Evolutionary conservation across 352 stramenopile genomes (phyloP), one percentile per base, ranked within the genome.

Genomic region (Phytophthora fragariae): DNA sequence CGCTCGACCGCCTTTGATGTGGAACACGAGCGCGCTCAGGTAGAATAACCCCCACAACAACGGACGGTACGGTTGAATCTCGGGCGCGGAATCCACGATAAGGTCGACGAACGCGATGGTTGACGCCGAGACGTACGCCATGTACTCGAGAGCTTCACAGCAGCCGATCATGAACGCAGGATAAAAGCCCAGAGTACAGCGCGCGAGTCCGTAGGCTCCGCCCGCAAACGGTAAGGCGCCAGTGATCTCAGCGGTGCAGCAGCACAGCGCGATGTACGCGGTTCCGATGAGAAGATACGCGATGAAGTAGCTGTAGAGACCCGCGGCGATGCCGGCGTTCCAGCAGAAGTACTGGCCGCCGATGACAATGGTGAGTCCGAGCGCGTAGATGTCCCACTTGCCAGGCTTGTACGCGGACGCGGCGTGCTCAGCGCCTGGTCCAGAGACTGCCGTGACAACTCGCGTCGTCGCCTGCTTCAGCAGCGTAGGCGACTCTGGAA

Each of bases 281-380:
- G 57, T 64, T 7, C 64, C 68, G 7, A 84, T 82, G 15, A 90
- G 56, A 1, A 85, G 6, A 52, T 80, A 86, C 3, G 70, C 56
- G 44, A 88, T 62, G 10, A 82, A 63, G 33, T 81, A 85, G 70
- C 68, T 83, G 55, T 69, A 82, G 19, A 90, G 47, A 11, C 83
- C 83, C 8, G 76, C 79, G 3, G 62, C 39, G 17, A 90, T 66
- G 0, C 83, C 80, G 5, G 55, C 70, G 27, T 88, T 88, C 83
- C 83, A 90, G 9, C 63, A 73, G 49, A 90, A 83, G 56, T 84
- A 87, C 62, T 90, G 80, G 9, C 80, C 83, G 1, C 80, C 83
- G 15, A 90, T 79, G 49, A 87, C 83, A 33, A 88, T 83, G 1
- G 80, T 86, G 49, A 90, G 82, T 4, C 83, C 83, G 8, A 90